Evolutionary conservation across 805 yeast species (phyloP), one percentile per base, ranked within the genome.

Genomic region (Candida dajiaensis): DNA sequence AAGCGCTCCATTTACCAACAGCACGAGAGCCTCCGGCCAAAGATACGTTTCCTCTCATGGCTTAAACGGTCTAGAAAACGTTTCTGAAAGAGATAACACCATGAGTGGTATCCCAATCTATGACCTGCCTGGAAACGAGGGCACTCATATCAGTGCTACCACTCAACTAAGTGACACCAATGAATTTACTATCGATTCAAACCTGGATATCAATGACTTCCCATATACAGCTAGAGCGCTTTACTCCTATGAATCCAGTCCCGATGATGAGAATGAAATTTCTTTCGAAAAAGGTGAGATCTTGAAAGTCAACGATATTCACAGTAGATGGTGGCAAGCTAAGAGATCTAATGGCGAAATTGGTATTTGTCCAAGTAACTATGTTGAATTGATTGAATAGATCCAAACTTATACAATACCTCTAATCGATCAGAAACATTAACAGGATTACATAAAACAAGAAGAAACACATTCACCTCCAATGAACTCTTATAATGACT

Each of bases 251-350:
- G 81, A 81, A 43, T 97, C 97, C 7, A 89, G 85, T 58, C 94
- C 92, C 2, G 95, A 85, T 48, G 99, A 92, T 65, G 89, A 85
- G 51, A 89, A 90, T 60, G 99, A 92, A 68, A 78, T 92, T 21
- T 85, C 96, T 6, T 94, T 92, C 60, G 81, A 76, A 52, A 89
- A 90, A 65, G 97, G 94, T 46, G 98, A 92, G 65, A 70, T 89
- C n/a, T 75, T 92, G 64, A 89, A 83, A 58, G 95, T 92, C 29
- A 88, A 88, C 55, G 97, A 92, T 61, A 88, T 89, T 47, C 86
- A 86, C 54, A 97, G 97, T 40, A 83, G 95, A 68, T 92, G 99
- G 99, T 92, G 98, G 98, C 96, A 89, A 68, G 97, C 96, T 37
- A 80, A 85, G 64, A 79, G 90, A 60, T 74, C 84, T 9, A 85